phyloP scores from a whole-genome alignment of 768 basidiomycete genomes.

The Psilocybe subaeruginosa region DNA sequence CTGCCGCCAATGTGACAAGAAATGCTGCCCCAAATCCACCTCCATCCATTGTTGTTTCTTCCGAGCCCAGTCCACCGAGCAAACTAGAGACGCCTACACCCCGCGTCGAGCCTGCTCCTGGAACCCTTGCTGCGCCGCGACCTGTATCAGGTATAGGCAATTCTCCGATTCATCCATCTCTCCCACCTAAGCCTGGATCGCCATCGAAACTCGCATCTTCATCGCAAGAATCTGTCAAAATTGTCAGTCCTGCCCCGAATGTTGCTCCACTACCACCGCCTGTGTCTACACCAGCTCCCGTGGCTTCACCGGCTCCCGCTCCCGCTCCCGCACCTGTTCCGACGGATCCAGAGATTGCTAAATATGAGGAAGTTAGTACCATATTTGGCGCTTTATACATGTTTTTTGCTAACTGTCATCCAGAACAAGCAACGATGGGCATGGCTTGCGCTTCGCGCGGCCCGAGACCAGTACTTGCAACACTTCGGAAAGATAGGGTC shows the following conservation, averaged over 20 bases:
- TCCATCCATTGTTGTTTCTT: slow-evolving; percentile 16
- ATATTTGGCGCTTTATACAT: not conserved
- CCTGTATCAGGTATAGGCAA: slow-evolving; percentile 30
- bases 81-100: slow-evolving; percentile 9
- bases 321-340: slow-evolving; percentile 27
- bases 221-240: slow-evolving; percentile 24
- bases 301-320: slow-evolving; percentile 20
- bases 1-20: slow-evolving; percentile 10
- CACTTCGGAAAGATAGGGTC: slow-evolving; percentile 85
- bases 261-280: slow-evolving; percentile 30
- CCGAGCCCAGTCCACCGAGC: slow-evolving; percentile 11
- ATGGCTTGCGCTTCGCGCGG: slow-evolving; percentile 81
- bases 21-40: slow-evolving; percentile 13
- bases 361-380: slow-evolving; percentile 64
- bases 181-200: slow-evolving; percentile 71
- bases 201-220: slow-evolving; percentile 33
- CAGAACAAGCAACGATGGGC: slow-evolving; percentile 79
- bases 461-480: slow-evolving; percentile 72
- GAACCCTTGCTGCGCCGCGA: slow-evolving; percentile 28
- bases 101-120: slow-evolving; percentile 13
- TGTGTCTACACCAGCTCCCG: slow-evolving; percentile 27
- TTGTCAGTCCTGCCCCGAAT: slow-evolving; percentile 24
- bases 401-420: slow-evolving; percentile 7
- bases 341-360: slow-evolving; percentile 43
- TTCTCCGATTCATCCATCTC: slow-evolving; percentile 65